A percentile compares a stretch with the other conserved stretches of the same genome.
Evolutionary conservation across 129 eudicot genomes (phyloP).

Genomic region (Heracleum sosnowskyi): DNA sequence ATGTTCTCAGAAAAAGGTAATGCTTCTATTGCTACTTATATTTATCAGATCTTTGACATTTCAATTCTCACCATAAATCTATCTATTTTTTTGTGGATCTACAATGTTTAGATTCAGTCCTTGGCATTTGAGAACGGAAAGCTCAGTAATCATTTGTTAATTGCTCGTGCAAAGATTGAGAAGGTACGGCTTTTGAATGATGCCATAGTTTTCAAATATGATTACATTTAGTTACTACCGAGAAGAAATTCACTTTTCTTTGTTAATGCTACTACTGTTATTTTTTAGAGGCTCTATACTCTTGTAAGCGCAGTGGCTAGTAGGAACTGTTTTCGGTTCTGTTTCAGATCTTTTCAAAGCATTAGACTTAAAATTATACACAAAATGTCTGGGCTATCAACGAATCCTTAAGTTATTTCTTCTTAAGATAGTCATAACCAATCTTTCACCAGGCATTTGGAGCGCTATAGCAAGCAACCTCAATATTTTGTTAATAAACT

Average conservation of each 20-base stretch:
- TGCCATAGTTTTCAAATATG: background rate
- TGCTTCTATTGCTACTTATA: background rate
- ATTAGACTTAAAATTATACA: background rate
- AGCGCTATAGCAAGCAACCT: background rate
- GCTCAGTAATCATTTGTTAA: conserved; percentile 26
- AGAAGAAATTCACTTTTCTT: background rate
- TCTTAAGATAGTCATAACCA: background rate
- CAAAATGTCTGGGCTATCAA: background rate
- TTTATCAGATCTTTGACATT: background rate
- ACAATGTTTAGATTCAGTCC: conserved; percentile 20
- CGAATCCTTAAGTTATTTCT: background rate
- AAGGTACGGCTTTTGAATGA: conserved; percentile 13
- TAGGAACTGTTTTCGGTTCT: background rate
- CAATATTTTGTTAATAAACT: background rate
- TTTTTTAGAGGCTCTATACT: background rate
- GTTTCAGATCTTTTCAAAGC: background rate
- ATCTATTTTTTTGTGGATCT: background rate
- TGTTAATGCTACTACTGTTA: background rate
- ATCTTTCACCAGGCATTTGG: background rate
- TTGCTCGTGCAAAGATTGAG: conserved; percentile 28
- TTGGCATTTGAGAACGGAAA: conserved; percentile 18
- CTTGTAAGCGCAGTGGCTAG: background rate
- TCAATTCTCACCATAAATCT: background rate
- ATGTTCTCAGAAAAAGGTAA: conserved; percentile 32
- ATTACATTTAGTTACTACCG: no score